A percentile compares a stretch with the other conserved stretches of the same genome.
Conservation (phyloP, 768 basidiomycete species). For the Leucocoprinus leucothites region DNA sequence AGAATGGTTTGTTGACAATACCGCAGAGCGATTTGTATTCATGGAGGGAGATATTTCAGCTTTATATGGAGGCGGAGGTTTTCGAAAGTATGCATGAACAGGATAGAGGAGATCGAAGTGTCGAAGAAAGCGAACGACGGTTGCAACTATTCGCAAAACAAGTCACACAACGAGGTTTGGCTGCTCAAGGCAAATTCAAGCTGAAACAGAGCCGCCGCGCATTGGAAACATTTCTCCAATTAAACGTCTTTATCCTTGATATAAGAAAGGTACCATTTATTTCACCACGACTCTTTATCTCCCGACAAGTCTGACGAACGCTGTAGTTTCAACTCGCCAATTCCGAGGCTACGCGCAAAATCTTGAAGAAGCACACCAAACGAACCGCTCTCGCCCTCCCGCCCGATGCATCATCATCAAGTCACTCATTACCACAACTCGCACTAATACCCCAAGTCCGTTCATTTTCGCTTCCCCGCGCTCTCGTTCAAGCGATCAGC, state of each 20-base stretch:
- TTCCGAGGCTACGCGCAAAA: conserved; percentile 87
- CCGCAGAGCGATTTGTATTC: conserved; percentile 68
- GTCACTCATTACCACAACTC: conserved; percentile 14
- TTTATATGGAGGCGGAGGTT: conserved; percentile 83
- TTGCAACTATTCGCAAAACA: conserved; percentile 61
- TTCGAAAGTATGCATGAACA: conserved; percentile 74
- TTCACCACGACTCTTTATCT: not conserved
- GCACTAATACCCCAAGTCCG: conserved; percentile 9
- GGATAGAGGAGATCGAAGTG: conserved; percentile 60
- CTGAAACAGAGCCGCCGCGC: conserved; percentile 54
- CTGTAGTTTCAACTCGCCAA: conserved; percentile 77
- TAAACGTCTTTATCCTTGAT: conserved; percentile 79
- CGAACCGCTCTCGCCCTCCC: conserved; percentile 76
- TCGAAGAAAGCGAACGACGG: conserved; percentile 68
- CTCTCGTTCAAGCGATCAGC: conserved; percentile 78
- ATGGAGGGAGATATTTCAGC: conserved; percentile 87
- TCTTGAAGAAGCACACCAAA: conserved; percentile 92
- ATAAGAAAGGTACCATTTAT: conserved; percentile 63
- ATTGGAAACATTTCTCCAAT: conserved; percentile 65
- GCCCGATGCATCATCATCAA: conserved; percentile 15
- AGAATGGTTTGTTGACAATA: not conserved
- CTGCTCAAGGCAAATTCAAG: conserved; percentile 51
- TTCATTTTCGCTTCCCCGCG: conserved; percentile 28
- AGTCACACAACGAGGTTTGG: conserved; percentile 54
- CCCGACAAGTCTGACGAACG: not conserved